Base-by-base conservation (phyloP, 1,139 yeast species). In the Chernovozyma aurita region DNA sequence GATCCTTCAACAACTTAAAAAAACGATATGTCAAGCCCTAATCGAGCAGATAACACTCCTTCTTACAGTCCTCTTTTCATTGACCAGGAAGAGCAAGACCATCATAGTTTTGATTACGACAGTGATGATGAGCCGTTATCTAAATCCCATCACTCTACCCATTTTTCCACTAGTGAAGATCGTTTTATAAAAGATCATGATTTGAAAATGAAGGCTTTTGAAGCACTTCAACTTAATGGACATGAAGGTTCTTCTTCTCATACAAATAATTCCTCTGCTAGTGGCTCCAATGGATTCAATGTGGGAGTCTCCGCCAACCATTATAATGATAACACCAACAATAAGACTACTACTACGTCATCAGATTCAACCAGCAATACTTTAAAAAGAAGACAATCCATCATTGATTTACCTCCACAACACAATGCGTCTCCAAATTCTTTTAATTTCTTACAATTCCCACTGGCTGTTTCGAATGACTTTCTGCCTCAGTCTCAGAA, bases 91-190 rank as follows among this genome's bases (percentile, higher is more conserved):
- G 22, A 20, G 9, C 45, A 39, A 18, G 45, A 38, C 30, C 42
- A 43, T 31, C 44, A 37, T 30, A 45, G 18, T 9, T 33, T 40
- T 21, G 44, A 42, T 39, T 46, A 44, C 29, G 53, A 48, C 11
- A 52, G 52, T 34, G 67, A 62, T 32, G 62, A 54, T 28, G 70
- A 63, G 26, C 61, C 55, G 11, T 39, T 43, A 18, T 49, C 68
- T 16, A 53, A 53, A 34, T 59, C 70, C 1, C 54, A 50, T 44
- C 63, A 55, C 36, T 65, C 76, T n/a, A 68, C 82, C 1, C 81
- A 78, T 52, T 80, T 66, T 50, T 78, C 90, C 1, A 70, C 80
- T 39, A 74, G 79, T 2, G 90, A 85, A 49, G 94, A 85, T 48
- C 71, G 70, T 49, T 68, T 71, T 49, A 66, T 81, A 49, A 76